A percentile compares a stretch with the other conserved stretches of the same genome.
phyloP scores from a whole-genome alignment of 768 basidiomycete genomes.

The Artomyces pyxidatus region DNA sequence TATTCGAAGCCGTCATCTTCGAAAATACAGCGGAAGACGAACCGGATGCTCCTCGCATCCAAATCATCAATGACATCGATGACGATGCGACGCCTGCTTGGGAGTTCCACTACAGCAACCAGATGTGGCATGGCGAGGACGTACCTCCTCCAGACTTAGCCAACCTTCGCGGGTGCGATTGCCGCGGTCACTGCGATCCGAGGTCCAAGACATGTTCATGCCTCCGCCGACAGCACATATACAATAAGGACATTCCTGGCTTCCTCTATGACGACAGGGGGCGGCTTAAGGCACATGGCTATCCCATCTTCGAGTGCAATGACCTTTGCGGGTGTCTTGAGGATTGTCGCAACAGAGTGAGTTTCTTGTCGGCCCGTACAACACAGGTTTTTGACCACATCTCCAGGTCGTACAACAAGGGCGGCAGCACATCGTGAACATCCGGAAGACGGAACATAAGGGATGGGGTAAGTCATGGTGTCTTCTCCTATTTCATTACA shows the following conservation, averaged over 20 bases:
- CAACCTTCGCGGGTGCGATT: constrained; percentile 60
- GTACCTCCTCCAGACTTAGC: constrained; percentile 59
- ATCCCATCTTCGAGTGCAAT: constrained; percentile 84
- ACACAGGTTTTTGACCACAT: neutral
- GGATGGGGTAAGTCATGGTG: constrained; percentile 65
- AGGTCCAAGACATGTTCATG: constrained; percentile 69
- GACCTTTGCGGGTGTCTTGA: constrained; percentile 73
- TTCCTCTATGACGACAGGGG: constrained; percentile 68
- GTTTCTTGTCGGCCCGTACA: constrained; percentile 13
- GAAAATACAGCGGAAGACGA: constrained; percentile 63
- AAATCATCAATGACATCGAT: constrained; percentile 61
- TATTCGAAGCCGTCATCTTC: constrained; percentile 60
- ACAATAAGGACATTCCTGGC: constrained; percentile 35
- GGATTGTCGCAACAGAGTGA: constrained; percentile 74
- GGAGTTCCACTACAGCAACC: constrained; percentile 85
- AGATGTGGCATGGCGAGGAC: constrained; percentile 63
- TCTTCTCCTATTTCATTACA: neutral
- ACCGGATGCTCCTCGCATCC: constrained; percentile 58
- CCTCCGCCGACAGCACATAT: constrained; percentile 43
- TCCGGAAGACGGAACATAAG: constrained; percentile 66
- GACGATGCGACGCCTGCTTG: constrained; percentile 61
- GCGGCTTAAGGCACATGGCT: constrained; percentile 33
- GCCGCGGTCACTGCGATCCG: constrained; percentile 69
- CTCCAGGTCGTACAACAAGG: constrained; percentile 78
- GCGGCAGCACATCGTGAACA: constrained; percentile 49